Conservation (phyloP, 2,329 filamentous ascomycete genomes). For the Ascochyta pisi region DNA sequence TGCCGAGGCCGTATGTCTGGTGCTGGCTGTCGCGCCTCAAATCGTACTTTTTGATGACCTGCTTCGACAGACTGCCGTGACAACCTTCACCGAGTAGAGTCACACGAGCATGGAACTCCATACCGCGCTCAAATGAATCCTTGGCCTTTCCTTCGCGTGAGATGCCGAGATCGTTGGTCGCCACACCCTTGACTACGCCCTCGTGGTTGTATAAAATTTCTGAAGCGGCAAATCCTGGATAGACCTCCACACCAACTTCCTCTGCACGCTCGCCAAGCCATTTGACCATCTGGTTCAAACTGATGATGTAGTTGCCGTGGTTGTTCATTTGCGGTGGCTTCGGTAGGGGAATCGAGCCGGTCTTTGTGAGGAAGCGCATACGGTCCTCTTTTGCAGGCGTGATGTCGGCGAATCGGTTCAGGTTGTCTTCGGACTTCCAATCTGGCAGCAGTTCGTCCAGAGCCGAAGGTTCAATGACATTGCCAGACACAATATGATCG, state of each 20-base stretch:
- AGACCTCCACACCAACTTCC: constrained; percentile 93
- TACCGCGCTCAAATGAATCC: constrained; percentile 90
- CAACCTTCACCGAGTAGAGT: constrained; percentile 95
- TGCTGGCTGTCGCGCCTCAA: constrained; percentile 86
- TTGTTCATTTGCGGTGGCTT: constrained; percentile 98
- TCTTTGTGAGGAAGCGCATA: constrained; percentile 94
- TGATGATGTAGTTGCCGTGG: constrained; percentile 96
- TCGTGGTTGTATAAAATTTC: constrained; percentile 88
- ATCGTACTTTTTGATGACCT: constrained; percentile 93
- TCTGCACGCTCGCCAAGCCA: constrained; percentile 98
- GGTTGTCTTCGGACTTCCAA: constrained; percentile 90
- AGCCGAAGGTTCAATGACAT: constrained; percentile 88
- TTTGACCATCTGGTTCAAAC: constrained; percentile 90
- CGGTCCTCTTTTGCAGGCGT: constrained; percentile 84
- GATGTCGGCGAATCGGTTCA: constrained; percentile 82
- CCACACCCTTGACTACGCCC: constrained; percentile 89
- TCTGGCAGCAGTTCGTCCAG: constrained; percentile 91
- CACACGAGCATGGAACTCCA: constrained; percentile 95
- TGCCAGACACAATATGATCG: constrained; percentile 93
- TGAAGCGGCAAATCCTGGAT: constrained; percentile 92
- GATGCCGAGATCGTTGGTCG: constrained; percentile 93
- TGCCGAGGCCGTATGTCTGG: constrained; percentile 91
- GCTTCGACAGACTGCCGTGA: constrained; percentile 93
- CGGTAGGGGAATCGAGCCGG: constrained; percentile 77
- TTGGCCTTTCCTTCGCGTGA: constrained; percentile 82